Conservation (phyloP, 1,284 basidiomycete species). For the Nidula niveotomentosa region DNA sequence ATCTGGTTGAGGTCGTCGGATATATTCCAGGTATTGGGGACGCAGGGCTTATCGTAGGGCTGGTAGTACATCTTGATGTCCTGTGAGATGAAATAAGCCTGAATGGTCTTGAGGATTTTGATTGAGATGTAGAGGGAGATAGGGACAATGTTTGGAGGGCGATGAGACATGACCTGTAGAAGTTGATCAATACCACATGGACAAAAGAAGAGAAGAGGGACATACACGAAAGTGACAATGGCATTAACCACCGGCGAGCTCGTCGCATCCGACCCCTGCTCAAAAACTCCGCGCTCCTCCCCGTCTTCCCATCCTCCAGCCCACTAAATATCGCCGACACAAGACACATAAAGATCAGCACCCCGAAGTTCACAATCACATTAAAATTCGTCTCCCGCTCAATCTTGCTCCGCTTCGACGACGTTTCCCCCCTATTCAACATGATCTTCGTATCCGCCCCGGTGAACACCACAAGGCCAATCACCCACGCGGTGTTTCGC, state of each 20-base stretch:
- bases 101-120: constrained; percentile 97
- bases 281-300: constrained; percentile 74
- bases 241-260: constrained; percentile 71
- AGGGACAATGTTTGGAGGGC: constrained; percentile 97
- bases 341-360: constrained; percentile 81
- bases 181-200: neutral
- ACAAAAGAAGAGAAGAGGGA: constrained; percentile 21
- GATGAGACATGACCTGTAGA: constrained; percentile 77
- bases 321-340: constrained; percentile 78
- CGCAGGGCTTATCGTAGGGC: constrained; percentile 84
- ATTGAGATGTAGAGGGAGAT: constrained; percentile 98
- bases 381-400: constrained; percentile 99
- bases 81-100: constrained; percentile 97
- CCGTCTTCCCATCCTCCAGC: constrained; percentile 57
- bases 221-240: constrained; percentile 89
- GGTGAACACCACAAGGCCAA: constrained; percentile 93
- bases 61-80: constrained; percentile 97
- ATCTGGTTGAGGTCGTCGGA: constrained; percentile 98
- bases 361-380: constrained; percentile 90
- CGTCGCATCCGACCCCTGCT: constrained; percentile 64
- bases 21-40: constrained; percentile 98
- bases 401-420: constrained; percentile 94
- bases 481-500: constrained; percentile 95
- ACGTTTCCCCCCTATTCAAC: constrained; percentile 92
- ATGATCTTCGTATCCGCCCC: constrained; percentile 98